Base-by-base conservation (phyloP, 805 yeast genomes). In the Tetrapisispora iriomotensis region DNA sequence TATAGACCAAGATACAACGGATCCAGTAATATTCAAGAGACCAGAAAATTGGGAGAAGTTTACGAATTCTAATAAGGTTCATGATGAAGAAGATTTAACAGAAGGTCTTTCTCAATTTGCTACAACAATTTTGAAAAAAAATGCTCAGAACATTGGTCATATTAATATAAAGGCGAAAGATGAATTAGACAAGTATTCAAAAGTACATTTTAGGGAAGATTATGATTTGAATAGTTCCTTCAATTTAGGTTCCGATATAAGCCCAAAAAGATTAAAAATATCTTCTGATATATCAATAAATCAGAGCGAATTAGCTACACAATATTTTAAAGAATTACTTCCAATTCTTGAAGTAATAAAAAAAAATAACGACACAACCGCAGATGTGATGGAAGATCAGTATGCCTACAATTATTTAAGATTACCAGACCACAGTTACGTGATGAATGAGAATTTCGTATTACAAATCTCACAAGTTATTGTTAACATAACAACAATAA, bases 31-130 rank as follows among this genome's bases (percentile, higher is more conserved):
- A 10, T 54, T 46, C 30, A 53, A 40, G 32, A 47, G 51, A 26
- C 60, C 58, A 4, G 21, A 8, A 30, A 27, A 26, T 34, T 27
- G 31, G 37, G 43, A 24, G 33, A 27, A 25, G n/a, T 14, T 17
- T 5, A 8, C 27, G 8, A 14, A 34, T 8, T 19, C 37, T 9
- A 27, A 25, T 18, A 12, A 14, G 4, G 13, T 2, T 3, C 8
- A 13, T 3, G 8, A 4, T 6, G 19, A 31, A 9, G 28, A 27
- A 34, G 14, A 28, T 26, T 31, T 56, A 17, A 41, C 45, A 15
- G 44, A 45, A 5, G 47, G 48, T 4, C 43, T 58, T 13, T 50
- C 61, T n/a, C 50, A 51, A 2, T 33, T 48, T 21, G 60, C 61
- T 3, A 46, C 30, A 23, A 34, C 36, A 24, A 43, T 45, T 33